phyloP scores from a whole-genome alignment of 352 stramenopile genomes.

The Phytopythium vexans region DNA sequence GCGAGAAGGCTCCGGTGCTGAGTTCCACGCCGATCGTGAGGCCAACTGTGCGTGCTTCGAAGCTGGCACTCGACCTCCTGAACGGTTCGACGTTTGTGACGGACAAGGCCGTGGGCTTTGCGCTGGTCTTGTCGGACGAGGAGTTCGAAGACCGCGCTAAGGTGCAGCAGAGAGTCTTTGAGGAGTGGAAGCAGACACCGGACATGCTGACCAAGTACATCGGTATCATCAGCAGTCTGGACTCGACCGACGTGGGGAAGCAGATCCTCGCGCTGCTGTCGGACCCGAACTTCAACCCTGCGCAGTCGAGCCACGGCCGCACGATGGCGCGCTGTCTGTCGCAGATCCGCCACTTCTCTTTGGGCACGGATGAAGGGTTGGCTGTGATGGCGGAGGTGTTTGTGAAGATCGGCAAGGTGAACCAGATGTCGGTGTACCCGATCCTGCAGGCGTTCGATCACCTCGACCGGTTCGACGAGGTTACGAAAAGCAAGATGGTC shows the following conservation, averaged over 20 bases:
- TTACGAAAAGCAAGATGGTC: conserved; percentile 51
- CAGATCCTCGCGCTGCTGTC: conserved; percentile 66
- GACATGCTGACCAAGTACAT: conserved; percentile 85
- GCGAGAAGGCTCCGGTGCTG: conserved; percentile 43
- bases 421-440: conserved; percentile 83
- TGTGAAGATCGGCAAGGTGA: conserved; percentile 78
- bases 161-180: conserved; percentile 67
- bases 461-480: conserved; percentile 64
- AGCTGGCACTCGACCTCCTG: conserved; percentile 55
- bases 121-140: conserved; percentile 64
- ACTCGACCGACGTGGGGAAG: conserved; percentile 58
- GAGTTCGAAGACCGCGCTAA: conserved; percentile 48
- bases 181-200: conserved; percentile 64
- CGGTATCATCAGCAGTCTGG: conserved; percentile 61
- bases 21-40: conserved; percentile 32
- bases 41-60: conserved; percentile 39
- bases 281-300: conserved; percentile 73
- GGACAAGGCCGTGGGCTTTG: conserved; percentile 59
- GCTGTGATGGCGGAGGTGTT: conserved; percentile 73
- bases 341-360: conserved; percentile 71
- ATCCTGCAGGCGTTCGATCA: conserved; percentile 82
- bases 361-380: conserved; percentile 72
- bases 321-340: conserved; percentile 60
- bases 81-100: conserved; percentile 67
- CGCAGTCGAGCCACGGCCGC: conserved; percentile 70